These are phyloP conservation scores for Tolypocladium album DNA, from an alignment of 2,329 filamentous ascomycete genomes.

Conservation along the genomic window DNA sequence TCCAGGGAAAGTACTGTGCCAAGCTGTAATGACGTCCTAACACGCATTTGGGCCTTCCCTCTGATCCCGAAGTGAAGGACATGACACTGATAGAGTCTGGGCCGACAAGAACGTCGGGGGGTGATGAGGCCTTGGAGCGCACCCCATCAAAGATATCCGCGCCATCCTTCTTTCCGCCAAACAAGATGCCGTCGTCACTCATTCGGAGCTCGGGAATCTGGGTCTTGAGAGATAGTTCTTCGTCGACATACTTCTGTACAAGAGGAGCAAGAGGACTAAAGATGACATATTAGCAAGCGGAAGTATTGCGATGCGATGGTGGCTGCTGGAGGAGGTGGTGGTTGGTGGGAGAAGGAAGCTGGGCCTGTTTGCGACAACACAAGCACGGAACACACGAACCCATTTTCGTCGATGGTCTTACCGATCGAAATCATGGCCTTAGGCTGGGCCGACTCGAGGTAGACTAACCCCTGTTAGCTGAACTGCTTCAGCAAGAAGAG, in stretches of 20 bases:
- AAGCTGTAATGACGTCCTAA: conserved; percentile 78
- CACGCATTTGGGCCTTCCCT: conserved; percentile 80
- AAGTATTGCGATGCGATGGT: no score
- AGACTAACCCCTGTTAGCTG: no score
- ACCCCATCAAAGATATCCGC: conserved; percentile 53
- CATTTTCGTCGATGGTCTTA: no score
- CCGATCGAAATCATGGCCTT: no score
- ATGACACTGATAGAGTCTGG: conserved; percentile 76
- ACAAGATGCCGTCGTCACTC: conserved; percentile 56
- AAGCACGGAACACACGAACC: no score
- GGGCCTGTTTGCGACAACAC: no score
- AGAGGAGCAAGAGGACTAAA: conserved; percentile 34
- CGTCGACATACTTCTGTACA: conserved; percentile 56
- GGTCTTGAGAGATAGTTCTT: conserved; percentile 61
- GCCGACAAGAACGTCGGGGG: conserved; percentile 67
- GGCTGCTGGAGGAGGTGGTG: no score
- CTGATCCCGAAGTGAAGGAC: conserved; percentile 61
- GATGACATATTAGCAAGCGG: no score
- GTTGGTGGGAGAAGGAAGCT: no score
- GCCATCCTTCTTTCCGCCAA: conserved; percentile 56
- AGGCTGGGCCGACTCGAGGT: no score
- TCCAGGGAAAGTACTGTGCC: conserved; percentile 85
- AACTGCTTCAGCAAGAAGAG: no score
- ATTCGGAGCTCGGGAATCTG: conserved; percentile 66
- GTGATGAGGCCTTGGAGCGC: conserved; percentile 35